Conservation (phyloP, 108 stramenopile species). For the Chaetoceros tenuissimus region DNA sequence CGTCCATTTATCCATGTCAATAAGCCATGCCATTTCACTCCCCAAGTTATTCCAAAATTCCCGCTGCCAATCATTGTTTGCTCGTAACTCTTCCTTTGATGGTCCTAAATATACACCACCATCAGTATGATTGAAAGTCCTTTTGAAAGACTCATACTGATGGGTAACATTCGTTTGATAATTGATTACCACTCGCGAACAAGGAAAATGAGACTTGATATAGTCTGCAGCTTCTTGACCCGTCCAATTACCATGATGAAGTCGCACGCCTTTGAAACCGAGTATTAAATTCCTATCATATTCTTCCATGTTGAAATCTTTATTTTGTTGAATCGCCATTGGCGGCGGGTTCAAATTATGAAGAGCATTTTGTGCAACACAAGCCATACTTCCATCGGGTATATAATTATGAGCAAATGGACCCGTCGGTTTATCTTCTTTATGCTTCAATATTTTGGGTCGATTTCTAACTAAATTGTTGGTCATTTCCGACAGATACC, state of each 20-base stretch:
- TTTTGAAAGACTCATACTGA: constrained; percentile 14
- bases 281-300: constrained; percentile 13
- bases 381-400: constrained; percentile 7
- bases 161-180: constrained; percentile 2
- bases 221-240: constrained; percentile 12
- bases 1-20: constrained; percentile 24
- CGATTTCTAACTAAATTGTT: neutral
- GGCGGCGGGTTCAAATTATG: constrained; percentile 26
- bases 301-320: neutral
- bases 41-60: constrained; percentile 14
- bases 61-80: neutral
- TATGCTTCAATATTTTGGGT: neutral
- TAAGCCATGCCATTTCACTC: constrained; percentile 5
- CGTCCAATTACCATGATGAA: neutral
- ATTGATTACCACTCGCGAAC: constrained; percentile 21
- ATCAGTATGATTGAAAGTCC: neutral
- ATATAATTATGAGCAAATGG: constrained; percentile 3
- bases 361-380: constrained; percentile 13
- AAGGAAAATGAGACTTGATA: constrained; percentile 23
- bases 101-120: neutral
- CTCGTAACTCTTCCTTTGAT: neutral
- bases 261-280: constrained; percentile 28
- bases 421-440: neutral
- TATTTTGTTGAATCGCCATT: constrained; percentile 1
- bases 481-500: neutral